These are phyloP conservation scores for Mycena floridula DNA, from an alignment of 768 basidiomycete species.

Conservation along the genomic window DNA sequence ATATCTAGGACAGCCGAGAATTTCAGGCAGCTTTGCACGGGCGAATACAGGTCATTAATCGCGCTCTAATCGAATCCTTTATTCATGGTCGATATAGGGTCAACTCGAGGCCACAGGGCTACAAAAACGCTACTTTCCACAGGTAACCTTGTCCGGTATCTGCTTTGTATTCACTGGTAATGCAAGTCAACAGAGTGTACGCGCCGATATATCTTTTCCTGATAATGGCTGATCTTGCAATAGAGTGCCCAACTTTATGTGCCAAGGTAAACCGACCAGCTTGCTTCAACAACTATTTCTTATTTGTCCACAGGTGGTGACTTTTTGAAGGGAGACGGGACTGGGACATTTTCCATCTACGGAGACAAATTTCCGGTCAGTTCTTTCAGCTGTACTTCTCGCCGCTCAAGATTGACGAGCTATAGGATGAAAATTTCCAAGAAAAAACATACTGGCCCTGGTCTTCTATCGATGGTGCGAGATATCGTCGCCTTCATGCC, in stretches of 20 bases:
- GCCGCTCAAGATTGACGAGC: background rate
- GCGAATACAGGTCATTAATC: slow-evolving; percentile 73
- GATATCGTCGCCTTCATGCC: background rate
- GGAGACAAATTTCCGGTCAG: slow-evolving; percentile 87
- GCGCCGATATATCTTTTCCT: slow-evolving; percentile 1
- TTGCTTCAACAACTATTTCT: background rate
- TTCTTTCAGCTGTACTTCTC: slow-evolving; percentile 1
- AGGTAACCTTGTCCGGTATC: slow-evolving; percentile 42
- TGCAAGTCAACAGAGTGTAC: no score
- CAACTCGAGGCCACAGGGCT: slow-evolving; percentile 83
- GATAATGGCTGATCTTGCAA: slow-evolving; percentile 9
- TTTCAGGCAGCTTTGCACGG: slow-evolving; percentile 94
- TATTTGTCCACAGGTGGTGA: slow-evolving; percentile 63
- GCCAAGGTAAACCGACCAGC: slow-evolving; percentile 57
- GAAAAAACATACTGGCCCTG: slow-evolving; percentile 84
- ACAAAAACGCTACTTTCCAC: slow-evolving; percentile 89
- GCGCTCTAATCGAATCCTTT: background rate
- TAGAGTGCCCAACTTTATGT: slow-evolving; percentile 93
- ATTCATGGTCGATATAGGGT: slow-evolving; percentile 36
- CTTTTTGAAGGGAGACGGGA: slow-evolving; percentile 91
- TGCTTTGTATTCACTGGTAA: no score
- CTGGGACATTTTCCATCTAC: slow-evolving; percentile 95
- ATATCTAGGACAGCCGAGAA: slow-evolving; percentile 86
- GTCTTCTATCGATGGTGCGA: slow-evolving; percentile 87
- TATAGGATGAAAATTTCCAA: slow-evolving; percentile 89